phyloP scores from a whole-genome alignment of 2,329 filamentous ascomycete species.

The Claviceps sp. region DNA sequence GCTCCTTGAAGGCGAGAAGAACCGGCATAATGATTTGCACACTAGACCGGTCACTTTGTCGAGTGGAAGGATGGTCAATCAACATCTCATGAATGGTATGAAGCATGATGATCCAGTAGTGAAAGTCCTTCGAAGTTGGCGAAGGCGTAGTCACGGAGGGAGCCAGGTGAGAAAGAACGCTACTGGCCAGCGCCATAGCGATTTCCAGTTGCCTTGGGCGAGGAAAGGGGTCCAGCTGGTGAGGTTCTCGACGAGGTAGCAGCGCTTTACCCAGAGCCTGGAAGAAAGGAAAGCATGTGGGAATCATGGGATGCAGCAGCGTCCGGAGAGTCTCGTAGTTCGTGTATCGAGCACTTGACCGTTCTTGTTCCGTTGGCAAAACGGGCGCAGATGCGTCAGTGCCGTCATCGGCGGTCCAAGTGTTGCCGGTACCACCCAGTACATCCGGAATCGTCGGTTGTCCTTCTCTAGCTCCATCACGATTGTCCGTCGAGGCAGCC shows the following conservation, averaged over 20 bases:
- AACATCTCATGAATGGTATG: constrained; percentile 67
- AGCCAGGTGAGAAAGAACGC: constrained; percentile 54
- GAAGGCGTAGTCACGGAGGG: constrained; percentile 27
- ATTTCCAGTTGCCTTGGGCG: constrained; percentile 41
- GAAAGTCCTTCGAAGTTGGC: constrained; percentile 50
- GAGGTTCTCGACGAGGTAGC: constrained; percentile 52
- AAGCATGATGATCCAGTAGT: constrained; percentile 72
- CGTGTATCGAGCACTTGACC: constrained; percentile 35
- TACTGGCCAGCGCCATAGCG: constrained; percentile 55
- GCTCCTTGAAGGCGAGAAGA: constrained; percentile 74
- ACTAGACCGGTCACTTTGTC: constrained; percentile 33
- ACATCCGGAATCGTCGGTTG: constrained; percentile 21
- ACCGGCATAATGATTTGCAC: constrained; percentile 58
- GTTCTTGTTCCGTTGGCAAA: constrained; percentile 29
- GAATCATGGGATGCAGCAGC: constrained; percentile 65
- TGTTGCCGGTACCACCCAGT: constrained; percentile 12
- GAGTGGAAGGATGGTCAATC: constrained; percentile 47
- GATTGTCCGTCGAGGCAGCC: constrained; percentile 10
- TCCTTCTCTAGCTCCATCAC: constrained; percentile 9
- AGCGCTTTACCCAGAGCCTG: constrained; percentile 75
- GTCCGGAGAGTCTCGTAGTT: constrained; percentile 70
- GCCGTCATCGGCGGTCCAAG: constrained; percentile 13
- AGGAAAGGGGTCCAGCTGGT: constrained; percentile 43
- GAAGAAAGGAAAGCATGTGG: constrained; percentile 72
- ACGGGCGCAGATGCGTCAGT: constrained; percentile 12